Evolutionary conservation across 192 early-diverging fungal species (phyloP).

Genomic region (Backusella psychrophila): DNA sequence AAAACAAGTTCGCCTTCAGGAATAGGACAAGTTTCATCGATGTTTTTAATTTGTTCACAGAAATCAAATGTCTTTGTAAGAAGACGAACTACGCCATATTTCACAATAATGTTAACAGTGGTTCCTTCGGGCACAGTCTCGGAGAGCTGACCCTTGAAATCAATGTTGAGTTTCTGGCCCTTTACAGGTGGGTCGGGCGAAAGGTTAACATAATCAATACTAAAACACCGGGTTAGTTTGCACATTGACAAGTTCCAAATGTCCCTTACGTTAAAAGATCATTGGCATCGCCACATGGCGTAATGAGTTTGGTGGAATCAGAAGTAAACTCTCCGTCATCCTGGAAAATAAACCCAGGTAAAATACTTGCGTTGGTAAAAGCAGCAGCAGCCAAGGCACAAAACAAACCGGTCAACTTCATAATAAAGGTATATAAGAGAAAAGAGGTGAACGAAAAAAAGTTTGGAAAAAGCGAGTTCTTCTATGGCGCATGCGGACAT

Average conservation of each 20-base stretch:
- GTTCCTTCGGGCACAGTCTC: slow-evolving; percentile 44
- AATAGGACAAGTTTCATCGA: slow-evolving; percentile 53
- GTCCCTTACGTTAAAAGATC: slow-evolving; percentile 33
- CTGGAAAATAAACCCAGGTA: slow-evolving; percentile 12
- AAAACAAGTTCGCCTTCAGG: slow-evolving; percentile 39
- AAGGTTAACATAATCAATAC: slow-evolving; percentile 43
- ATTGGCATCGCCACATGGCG: slow-evolving; percentile 21
- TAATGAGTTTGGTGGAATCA: slow-evolving; percentile 29
- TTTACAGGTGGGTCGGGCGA: slow-evolving; percentile 50
- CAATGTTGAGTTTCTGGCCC: slow-evolving; percentile 42
- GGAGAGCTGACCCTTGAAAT: slow-evolving; percentile 42
- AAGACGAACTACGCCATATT: slow-evolving; percentile 46
- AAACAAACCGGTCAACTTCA: slow-evolving; percentile 1
- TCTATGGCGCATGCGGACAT: neutral
- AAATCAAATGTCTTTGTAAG: slow-evolving; percentile 48
- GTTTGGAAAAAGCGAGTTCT: neutral
- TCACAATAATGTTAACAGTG: slow-evolving; percentile 42
- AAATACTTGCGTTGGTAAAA: neutral
- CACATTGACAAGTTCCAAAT: too few species aligned
- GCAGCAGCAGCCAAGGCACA: neutral
- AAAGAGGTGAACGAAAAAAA: neutral
- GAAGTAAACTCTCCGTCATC: neutral
- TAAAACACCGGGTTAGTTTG: neutral
- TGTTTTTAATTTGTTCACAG: slow-evolving; percentile 44
- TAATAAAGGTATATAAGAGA: neutral